Conservation (phyloP, 2,329 filamentous ascomycete species). For the Aspergillus brunneoviolaceus region DNA sequence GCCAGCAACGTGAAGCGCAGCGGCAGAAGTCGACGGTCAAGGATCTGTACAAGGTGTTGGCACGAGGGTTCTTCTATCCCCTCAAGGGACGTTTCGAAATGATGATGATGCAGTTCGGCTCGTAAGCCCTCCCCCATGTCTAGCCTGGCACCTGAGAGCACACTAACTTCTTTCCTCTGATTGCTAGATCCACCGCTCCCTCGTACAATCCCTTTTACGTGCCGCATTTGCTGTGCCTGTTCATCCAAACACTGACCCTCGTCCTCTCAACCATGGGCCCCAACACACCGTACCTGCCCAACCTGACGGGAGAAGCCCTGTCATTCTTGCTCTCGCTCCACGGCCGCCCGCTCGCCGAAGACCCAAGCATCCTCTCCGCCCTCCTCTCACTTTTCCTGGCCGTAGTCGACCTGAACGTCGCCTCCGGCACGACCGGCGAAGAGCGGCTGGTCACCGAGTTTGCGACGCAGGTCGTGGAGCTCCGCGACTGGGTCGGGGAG, state of each 20-base stretch:
- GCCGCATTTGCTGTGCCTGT: constrained; percentile 72
- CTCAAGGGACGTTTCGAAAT: constrained; percentile 78
- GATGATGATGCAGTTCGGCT: constrained; percentile 54
- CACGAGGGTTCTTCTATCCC: constrained; percentile 79
- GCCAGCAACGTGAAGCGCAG: constrained; percentile 41
- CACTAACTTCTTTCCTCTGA: constrained; percentile 7
- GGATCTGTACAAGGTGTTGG: constrained; percentile 73
- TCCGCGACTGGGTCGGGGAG: constrained; percentile 77
- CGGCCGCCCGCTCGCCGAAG: constrained; percentile 52
- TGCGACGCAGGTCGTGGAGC: constrained; percentile 77
- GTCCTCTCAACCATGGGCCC: constrained; percentile 81
- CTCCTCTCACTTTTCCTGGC: constrained; percentile 77
- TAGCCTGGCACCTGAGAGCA: not conserved
- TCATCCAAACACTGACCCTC: constrained; percentile 81
- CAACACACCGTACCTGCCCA: constrained; percentile 69
- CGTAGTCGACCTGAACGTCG: constrained; percentile 73
- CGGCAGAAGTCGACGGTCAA: constrained; percentile 67
- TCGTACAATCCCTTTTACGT: constrained; percentile 65
- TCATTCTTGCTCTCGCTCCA: constrained; percentile 73
- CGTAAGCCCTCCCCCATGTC: constrained; percentile 33
- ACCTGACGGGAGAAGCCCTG: constrained; percentile 83
- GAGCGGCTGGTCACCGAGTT: constrained; percentile 72
- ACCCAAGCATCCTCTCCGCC: constrained; percentile 68
- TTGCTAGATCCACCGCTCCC: constrained; percentile 33
- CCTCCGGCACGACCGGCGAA: constrained; percentile 50